Evolutionary conservation across 805 yeast species (phyloP), one percentile per base, ranked within the genome.

Genomic region (Yarrowia sp.): DNA sequence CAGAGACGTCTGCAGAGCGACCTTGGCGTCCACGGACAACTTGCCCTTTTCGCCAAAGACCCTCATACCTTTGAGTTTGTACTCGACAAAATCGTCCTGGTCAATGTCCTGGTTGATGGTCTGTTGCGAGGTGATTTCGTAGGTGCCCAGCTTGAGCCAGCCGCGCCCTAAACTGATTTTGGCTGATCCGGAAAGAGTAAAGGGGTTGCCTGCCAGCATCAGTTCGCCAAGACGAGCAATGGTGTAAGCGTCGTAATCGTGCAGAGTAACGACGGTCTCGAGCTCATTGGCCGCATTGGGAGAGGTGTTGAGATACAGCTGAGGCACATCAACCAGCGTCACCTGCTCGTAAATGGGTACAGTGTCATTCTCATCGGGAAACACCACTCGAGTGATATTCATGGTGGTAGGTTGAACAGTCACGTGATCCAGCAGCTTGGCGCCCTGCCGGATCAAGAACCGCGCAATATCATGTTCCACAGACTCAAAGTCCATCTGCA

Each of bases 221-320:
- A 36, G 46, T 24, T 61, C 66, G 2, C 53, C 66, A 2, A 61
- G 38, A 20, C 55, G 53, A 24, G 66, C 66, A 33, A 61, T 46
- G 9, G 66, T 61, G 55, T 15, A 44, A 9, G 66, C 46, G 15
- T 61, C 46, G 46, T 61, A 61, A 7, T 61, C 66, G n/a, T 61
- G 55, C 10, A 61, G 20, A 15, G 66, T 61, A 2, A 61, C 66
- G 2, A 61, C 44, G 0, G 46, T 47, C 5, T 61, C 66, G 38
- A 61, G 20, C 14, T 47, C 17, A 46, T 44, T 61, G 15, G 36
- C 4, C 2, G 66, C 66, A 2, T 8, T 14, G 17, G 42, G 44
- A 14, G 46, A 15, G 9, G 55, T 61, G 55, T 61, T 61, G 9
- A 61, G 24, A 6, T 14, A 2, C 3, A 61, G 24, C 7, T 34